Conservation (phyloP, 2,329 filamentous ascomycete genomes). For the Falciphora oryzae region DNA sequence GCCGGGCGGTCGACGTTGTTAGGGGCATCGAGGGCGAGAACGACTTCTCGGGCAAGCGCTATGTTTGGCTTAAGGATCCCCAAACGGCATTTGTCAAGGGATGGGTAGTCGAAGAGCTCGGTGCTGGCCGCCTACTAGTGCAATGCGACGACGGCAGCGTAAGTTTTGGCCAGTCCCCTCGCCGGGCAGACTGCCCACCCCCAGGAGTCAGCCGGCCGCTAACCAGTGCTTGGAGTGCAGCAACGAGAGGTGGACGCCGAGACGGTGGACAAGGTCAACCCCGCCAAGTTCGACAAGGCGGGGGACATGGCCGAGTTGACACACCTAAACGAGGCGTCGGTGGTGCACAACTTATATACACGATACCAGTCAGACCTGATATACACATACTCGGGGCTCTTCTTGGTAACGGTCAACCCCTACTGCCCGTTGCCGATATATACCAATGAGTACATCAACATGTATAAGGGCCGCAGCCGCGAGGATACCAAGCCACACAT, state of each 20-base stretch:
- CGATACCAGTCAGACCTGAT: slow-evolving; percentile 95
- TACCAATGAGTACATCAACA: slow-evolving; percentile 92
- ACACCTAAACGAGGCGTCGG: slow-evolving; percentile 94
- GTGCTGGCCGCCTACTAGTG: slow-evolving; percentile 65
- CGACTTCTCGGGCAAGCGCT: slow-evolving; percentile 97
- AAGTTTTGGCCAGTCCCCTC: slow-evolving; percentile 29
- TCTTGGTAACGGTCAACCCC: slow-evolving; percentile 94
- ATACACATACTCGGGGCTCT: slow-evolving; percentile 96
- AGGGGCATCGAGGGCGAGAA: slow-evolving; percentile 90
- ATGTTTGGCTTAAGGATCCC: slow-evolving; percentile 92
- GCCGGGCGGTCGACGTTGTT: slow-evolving; percentile 47
- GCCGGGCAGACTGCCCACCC: neutral
- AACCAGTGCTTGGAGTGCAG: slow-evolving; percentile 31
- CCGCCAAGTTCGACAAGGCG: slow-evolving; percentile 98
- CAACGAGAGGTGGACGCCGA: slow-evolving; percentile 84
- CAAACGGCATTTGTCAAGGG: slow-evolving; percentile 86
- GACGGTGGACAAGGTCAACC: slow-evolving; percentile 96
- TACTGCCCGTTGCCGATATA: slow-evolving; percentile 95
- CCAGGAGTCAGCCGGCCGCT: neutral
- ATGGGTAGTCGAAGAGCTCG: slow-evolving; percentile 80
- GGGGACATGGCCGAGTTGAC: slow-evolving; percentile 99
- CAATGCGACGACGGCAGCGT: slow-evolving; percentile 92
- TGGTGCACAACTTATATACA: slow-evolving; percentile 94
- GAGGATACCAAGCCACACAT: slow-evolving; percentile 98
- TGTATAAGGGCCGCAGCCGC: slow-evolving; percentile 87